phyloP scores from a whole-genome alignment of 768 basidiomycete species.

The Scleroderma citrinum region DNA sequence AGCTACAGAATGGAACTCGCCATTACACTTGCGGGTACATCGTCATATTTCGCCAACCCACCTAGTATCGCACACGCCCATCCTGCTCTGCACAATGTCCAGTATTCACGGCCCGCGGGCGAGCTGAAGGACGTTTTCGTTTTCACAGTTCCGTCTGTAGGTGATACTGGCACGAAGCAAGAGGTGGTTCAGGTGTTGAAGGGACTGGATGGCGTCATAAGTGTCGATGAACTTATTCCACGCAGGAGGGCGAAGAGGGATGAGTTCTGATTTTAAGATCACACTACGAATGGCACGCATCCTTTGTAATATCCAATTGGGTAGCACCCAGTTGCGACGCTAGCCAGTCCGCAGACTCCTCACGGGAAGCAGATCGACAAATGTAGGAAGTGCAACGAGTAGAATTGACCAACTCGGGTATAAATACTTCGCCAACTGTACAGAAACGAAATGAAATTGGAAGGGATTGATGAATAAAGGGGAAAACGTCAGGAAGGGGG shows the following conservation, averaged over 20 bases:
- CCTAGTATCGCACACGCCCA: constrained; percentile 15
- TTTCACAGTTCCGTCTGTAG: constrained; percentile 7
- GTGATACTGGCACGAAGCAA: constrained; percentile 1
- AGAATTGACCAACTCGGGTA: too few species aligned
- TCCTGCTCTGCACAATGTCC: constrained; percentile 17
- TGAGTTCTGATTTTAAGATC: constrained; percentile 17
- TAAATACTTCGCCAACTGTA: too few species aligned
- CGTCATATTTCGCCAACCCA: constrained; percentile 19
- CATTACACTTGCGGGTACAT: constrained; percentile 22
- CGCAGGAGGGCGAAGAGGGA: constrained; percentile 21
- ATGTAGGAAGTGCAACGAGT: too few species aligned
- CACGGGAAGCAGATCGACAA: too few species aligned
- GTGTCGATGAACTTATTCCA: constrained; percentile 18
- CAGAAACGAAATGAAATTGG: too few species aligned
- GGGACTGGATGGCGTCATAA: constrained; percentile 13
- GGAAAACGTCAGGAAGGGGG: too few species aligned
- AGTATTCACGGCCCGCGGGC: constrained; percentile 18
- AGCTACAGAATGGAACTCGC: constrained; percentile 15
- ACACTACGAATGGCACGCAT: too few species aligned
- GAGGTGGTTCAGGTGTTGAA: constrained; percentile 13
- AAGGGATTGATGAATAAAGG: too few species aligned
- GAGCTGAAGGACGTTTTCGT: constrained; percentile 18
- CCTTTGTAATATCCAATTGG: too few species aligned
- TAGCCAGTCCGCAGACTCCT: too few species aligned
- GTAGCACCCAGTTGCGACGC: too few species aligned